These are phyloP conservation scores for Peronospora farinosa DNA, from an alignment of 352 stramenopile genomes.

Conservation along the genomic window DNA sequence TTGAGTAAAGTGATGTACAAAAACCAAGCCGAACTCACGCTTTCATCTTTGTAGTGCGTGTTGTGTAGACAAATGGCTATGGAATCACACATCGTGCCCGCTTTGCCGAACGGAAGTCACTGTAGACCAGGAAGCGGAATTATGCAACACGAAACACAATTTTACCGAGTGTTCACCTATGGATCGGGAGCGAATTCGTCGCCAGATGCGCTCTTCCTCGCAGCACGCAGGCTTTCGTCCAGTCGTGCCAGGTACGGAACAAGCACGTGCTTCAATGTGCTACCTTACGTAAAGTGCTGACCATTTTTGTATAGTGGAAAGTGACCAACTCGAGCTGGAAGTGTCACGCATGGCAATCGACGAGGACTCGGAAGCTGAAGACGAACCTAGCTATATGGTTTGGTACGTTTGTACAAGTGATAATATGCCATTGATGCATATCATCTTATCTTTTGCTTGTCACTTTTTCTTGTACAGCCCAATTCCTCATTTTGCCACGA, in stretches of 20 bases:
- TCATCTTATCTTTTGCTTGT: slow-evolving; percentile 4
- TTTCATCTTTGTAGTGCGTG: slow-evolving; percentile 39
- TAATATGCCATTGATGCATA: not conserved
- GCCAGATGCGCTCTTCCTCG: slow-evolving; percentile 65
- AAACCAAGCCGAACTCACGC: not conserved
- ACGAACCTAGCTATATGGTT: slow-evolving; percentile 31
- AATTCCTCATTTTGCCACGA: slow-evolving; percentile 28
- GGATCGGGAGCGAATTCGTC: slow-evolving; percentile 64
- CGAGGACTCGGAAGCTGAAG: slow-evolving; percentile 28
- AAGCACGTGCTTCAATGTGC: not conserved
- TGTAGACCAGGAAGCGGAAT: slow-evolving; percentile 39
- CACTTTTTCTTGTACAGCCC: slow-evolving; percentile 14
- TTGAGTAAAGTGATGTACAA: not conserved
- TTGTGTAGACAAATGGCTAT: slow-evolving; percentile 83
- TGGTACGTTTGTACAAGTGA: slow-evolving; percentile 18
- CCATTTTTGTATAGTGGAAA: slow-evolving; percentile 20
- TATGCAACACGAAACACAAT: slow-evolving; percentile 53
- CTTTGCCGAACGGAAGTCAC: slow-evolving; percentile 75
- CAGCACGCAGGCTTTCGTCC: slow-evolving; percentile 63
- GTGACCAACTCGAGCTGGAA: slow-evolving; percentile 27
- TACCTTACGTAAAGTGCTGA: not conserved
- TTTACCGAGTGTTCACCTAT: slow-evolving; percentile 67
- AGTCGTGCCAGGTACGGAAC: slow-evolving; percentile 50
- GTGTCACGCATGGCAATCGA: slow-evolving; percentile 31
- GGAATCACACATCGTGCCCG: slow-evolving; percentile 81